Evolutionary conservation across 75 land plant species (phyloP).

Genomic region (Chamaecyparis obtusa): DNA sequence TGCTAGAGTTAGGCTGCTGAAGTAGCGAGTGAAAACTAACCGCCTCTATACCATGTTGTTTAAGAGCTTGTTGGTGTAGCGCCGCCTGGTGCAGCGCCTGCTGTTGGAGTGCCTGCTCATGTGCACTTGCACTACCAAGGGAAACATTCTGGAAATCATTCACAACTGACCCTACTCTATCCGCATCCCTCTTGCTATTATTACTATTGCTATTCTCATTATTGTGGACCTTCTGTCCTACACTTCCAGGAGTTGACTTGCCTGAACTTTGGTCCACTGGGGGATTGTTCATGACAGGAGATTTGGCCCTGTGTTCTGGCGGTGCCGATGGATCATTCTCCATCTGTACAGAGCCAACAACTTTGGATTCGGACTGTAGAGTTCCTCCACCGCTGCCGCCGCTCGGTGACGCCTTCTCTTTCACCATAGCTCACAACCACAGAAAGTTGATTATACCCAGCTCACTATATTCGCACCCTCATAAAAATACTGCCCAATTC

Average conservation of each 20-base stretch:
- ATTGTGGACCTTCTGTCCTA: neutral
- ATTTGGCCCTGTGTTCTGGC: neutral
- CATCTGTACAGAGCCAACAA: too few relatives aligned
- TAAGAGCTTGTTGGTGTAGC: constrained; percentile 26
- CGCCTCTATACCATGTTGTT: constrained; percentile 5
- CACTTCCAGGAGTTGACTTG: neutral
- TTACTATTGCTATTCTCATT: neutral
- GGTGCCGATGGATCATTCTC: neutral
- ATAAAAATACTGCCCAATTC: too few relatives aligned
- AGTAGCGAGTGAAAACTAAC: neutral
- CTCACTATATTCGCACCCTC: too few relatives aligned
- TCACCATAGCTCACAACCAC: too few relatives aligned
- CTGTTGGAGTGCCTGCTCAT: constrained; percentile 28
- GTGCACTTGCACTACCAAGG: constrained; percentile 5
- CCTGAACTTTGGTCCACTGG: constrained; percentile 6
- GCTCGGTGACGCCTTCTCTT: too few relatives aligned
- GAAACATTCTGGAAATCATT: constrained; percentile 2
- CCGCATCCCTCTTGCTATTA: neutral
- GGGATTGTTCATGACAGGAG: neutral
- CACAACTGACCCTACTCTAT: neutral
- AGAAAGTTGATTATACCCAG: too few relatives aligned
- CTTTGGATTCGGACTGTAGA: too few relatives aligned
- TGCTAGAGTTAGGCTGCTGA: neutral
- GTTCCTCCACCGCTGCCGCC: too few relatives aligned
- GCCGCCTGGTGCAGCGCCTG: constrained; percentile 25